These are phyloP conservation scores for Chalaropsis thielavioides DNA, from an alignment of 2,329 filamentous ascomycete species.

Conservation along the genomic window DNA sequence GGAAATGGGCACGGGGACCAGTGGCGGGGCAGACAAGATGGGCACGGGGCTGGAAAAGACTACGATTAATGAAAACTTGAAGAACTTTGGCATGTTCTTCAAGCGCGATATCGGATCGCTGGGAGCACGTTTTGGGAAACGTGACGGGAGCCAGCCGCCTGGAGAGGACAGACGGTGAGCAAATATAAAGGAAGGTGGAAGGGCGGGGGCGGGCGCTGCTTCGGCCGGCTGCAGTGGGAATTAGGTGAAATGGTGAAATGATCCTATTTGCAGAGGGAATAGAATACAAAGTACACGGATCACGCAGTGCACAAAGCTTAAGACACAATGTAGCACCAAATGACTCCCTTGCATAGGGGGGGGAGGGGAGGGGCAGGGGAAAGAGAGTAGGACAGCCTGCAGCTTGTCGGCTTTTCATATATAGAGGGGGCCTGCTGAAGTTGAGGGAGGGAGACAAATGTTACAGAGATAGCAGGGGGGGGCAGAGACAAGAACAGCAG, in stretches of 20 bases:
- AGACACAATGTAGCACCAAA: neutral
- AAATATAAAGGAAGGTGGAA: neutral
- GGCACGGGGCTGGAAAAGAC: constrained; percentile 39
- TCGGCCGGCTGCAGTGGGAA: neutral
- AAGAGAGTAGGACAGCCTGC: neutral
- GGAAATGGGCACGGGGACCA: constrained; percentile 53
- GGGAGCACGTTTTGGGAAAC: constrained; percentile 56
- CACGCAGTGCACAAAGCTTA: neutral
- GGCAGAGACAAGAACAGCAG: neutral
- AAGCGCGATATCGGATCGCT: constrained; percentile 69
- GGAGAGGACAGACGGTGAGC: constrained; percentile 16
- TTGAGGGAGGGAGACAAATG: neutral
- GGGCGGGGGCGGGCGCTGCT: neutral
- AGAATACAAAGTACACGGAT: neutral
- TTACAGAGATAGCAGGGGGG: neutral
- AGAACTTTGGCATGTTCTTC: constrained; percentile 95
- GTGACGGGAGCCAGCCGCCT: constrained; percentile 31
- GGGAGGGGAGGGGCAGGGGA: too few species aligned
- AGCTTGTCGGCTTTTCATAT: neutral
- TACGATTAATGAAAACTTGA: constrained; percentile 83
- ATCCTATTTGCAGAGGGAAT: neutral
- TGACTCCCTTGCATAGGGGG: neutral
- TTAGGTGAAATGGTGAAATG: too few species aligned
- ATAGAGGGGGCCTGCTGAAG: neutral
- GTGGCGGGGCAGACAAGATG: constrained; percentile 18